Evolutionary conservation across 441 rosid genomes (phyloP).

Genomic region (Manihot esculenta): DNA sequence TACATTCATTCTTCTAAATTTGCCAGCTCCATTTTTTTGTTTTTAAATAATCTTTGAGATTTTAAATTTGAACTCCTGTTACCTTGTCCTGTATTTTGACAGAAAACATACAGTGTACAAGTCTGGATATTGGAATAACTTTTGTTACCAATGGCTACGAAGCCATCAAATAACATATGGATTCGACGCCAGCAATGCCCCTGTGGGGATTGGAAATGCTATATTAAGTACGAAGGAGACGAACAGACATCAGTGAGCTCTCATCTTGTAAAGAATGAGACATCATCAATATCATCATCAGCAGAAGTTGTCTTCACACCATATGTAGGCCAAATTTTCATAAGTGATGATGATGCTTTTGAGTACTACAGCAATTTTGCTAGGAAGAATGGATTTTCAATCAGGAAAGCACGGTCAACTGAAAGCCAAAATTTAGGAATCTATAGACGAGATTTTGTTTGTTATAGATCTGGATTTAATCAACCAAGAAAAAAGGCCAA

Average conservation of each 20-base stretch:
- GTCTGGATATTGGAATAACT: constrained; percentile 9
- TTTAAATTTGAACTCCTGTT: background rate
- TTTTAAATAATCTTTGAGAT: background rate
- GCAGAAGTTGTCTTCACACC: constrained; percentile 59
- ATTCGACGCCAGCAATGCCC: constrained; percentile 85
- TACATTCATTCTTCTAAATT: background rate
- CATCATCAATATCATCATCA: constrained; percentile 44
- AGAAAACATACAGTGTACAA: constrained; percentile 20
- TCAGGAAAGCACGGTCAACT: constrained; percentile 86
- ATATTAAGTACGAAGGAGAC: constrained; percentile 59
- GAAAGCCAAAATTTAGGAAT: constrained; percentile 84
- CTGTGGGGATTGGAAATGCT: constrained; percentile 97
- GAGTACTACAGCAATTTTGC: constrained; percentile 82
- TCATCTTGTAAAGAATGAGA: constrained; percentile 52
- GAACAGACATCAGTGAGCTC: constrained; percentile 46
- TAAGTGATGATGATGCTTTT: constrained; percentile 76
- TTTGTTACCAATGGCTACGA: constrained; percentile 39
- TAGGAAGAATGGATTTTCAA: constrained; percentile 80
- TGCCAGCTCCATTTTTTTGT: background rate
- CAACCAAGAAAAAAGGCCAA: constrained; percentile 81
- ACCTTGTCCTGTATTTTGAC: constrained; percentile 8
- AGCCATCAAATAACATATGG: constrained; percentile 68
- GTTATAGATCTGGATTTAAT: constrained; percentile 89
- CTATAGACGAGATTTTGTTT: constrained; percentile 86
- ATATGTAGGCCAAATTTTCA: constrained; percentile 82